Conservation (phyloP, 192 early-diverging fungal species). For the Phlyctochytrium arcticum region DNA sequence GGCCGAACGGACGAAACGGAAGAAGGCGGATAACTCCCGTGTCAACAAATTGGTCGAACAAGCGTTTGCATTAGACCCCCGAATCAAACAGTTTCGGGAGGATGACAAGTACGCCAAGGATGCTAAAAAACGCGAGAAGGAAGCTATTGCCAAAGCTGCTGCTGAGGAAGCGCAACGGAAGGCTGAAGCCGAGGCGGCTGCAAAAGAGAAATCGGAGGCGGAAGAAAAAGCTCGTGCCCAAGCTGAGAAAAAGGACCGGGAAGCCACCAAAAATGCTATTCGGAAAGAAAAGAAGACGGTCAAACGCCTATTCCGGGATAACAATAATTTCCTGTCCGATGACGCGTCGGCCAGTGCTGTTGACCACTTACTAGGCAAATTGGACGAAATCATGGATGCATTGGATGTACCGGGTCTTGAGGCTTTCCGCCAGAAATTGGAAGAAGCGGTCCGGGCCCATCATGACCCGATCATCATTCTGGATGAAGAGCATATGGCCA, state of each 20-base stretch:
- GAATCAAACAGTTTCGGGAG: slow-evolving; percentile 84
- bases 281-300: slow-evolving; percentile 91
- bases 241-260: slow-evolving; percentile 69
- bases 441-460: too few relatives aligned
- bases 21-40: slow-evolving; percentile 97
- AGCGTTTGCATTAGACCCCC: slow-evolving; percentile 81
- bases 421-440: slow-evolving; percentile 39
- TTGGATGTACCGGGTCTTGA: slow-evolving; percentile 36
- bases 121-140: slow-evolving; percentile 85
- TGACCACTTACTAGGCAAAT: slow-evolving; percentile 66
- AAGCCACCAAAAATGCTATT: slow-evolving; percentile 80
- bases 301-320: slow-evolving; percentile 58
- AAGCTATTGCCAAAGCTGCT: slow-evolving; percentile 59
- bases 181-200: slow-evolving; percentile 57
- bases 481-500: too few relatives aligned
- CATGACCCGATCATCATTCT: too few relatives aligned
- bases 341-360: slow-evolving; percentile 59
- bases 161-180: slow-evolving; percentile 34
- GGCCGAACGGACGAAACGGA: slow-evolving; percentile 81
- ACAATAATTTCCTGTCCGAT: slow-evolving; percentile 74
- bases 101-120: slow-evolving; percentile 87
- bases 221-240: slow-evolving; percentile 57
- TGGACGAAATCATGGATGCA: slow-evolving; percentile 70
- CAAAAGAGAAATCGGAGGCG: slow-evolving; percentile 54
- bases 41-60: slow-evolving; percentile 80